Evolutionary conservation across 2,329 filamentous ascomycete genomes (phyloP).

Genomic region (Sclerotinia subarctica): DNA sequence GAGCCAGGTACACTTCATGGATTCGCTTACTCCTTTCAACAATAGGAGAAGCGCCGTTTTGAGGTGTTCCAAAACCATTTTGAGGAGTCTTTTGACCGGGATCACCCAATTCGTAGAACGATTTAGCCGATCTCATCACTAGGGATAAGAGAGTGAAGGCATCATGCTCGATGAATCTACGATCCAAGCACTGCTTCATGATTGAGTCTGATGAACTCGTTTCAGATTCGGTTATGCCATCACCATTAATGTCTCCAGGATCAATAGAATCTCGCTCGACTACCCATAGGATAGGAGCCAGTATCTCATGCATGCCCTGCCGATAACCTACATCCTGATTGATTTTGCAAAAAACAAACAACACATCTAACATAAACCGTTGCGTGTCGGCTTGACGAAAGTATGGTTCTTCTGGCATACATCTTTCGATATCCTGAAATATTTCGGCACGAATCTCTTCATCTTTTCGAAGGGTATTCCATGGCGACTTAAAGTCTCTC

Average conservation of each 20-base stretch:
- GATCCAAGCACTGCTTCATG: conserved; percentile 66
- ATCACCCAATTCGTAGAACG: conserved; percentile 69
- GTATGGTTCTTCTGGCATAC: conserved; percentile 84
- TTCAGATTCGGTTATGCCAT: conserved; percentile 39
- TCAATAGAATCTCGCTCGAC: conserved; percentile 78
- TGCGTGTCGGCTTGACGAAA: conserved; percentile 81
- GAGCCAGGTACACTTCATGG: conserved; percentile 75
- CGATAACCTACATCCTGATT: conserved; percentile 84
- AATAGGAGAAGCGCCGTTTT: conserved; percentile 61
- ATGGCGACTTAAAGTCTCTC: conserved; percentile 69
- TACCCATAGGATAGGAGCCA: conserved; percentile 85
- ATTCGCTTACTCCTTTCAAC: conserved; percentile 83
- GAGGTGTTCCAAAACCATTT: conserved; percentile 24
- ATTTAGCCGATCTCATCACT: conserved; percentile 83
- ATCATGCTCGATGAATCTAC: conserved; percentile 80
- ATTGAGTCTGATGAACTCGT: conserved; percentile 25
- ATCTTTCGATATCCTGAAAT: conserved; percentile 86
- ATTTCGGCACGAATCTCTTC: conserved; percentile 85
- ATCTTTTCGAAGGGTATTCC: conserved; percentile 82
- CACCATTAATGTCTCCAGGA: conserved; percentile 9
- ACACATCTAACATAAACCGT: conserved; percentile 76
- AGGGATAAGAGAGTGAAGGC: conserved; percentile 80
- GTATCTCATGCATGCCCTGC: conserved; percentile 97
- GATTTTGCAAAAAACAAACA: conserved; percentile 93
- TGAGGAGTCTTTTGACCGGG: conserved; percentile 43